Percentiles rank a stretch among this genome's conserved stretches.
phyloP scores from a whole-genome alignment of 495 filamentous ascomycete species.

The Talaromyces ruber region DNA sequence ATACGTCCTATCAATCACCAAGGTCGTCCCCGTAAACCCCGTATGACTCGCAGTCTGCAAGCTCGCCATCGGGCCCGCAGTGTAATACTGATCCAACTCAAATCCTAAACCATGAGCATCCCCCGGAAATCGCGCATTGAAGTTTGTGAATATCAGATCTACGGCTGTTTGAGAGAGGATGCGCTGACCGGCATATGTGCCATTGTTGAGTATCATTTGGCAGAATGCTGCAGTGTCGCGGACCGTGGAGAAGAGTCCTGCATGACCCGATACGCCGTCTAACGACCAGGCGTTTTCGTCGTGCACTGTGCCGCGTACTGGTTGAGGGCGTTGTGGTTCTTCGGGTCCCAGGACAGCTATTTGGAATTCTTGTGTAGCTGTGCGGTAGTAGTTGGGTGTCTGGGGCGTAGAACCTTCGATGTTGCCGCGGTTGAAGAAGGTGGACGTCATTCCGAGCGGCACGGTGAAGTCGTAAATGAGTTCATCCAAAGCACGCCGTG shows the following conservation, averaged over 20 bases:
- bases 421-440: conserved; percentile 22
- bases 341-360: conserved; percentile 13
- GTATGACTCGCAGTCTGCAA: conserved; percentile 16
- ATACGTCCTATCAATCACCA: conserved; percentile 15
- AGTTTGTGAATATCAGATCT: conserved; percentile 19
- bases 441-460: conserved; percentile 16
- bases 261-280: conserved; percentile 17
- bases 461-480: conserved; percentile 13
- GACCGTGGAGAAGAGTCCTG: conserved; percentile 17
- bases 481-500: conserved; percentile 11
- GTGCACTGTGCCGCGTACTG: conserved; percentile 20
- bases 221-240: conserved; percentile 16
- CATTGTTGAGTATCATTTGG: conserved; percentile 24
- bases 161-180: conserved; percentile 14
- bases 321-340: conserved; percentile 21
- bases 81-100: conserved; percentile 20
- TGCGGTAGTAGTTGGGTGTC: conserved; percentile 13
- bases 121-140: conserved; percentile 16
- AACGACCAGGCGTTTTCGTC: conserved; percentile 23
- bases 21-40: conserved; percentile 17
- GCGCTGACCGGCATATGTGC: conserved; percentile 15
- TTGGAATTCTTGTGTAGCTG: conserved; percentile 20
- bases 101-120: conserved; percentile 17
- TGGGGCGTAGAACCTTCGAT: conserved; percentile 8
- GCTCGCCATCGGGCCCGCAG: conserved; percentile 18